Percentiles rank a stretch among this genome's conserved stretches.
phyloP scores from a whole-genome alignment of 2,329 filamentous ascomycete genomes.

The Balansia obtecta region DNA sequence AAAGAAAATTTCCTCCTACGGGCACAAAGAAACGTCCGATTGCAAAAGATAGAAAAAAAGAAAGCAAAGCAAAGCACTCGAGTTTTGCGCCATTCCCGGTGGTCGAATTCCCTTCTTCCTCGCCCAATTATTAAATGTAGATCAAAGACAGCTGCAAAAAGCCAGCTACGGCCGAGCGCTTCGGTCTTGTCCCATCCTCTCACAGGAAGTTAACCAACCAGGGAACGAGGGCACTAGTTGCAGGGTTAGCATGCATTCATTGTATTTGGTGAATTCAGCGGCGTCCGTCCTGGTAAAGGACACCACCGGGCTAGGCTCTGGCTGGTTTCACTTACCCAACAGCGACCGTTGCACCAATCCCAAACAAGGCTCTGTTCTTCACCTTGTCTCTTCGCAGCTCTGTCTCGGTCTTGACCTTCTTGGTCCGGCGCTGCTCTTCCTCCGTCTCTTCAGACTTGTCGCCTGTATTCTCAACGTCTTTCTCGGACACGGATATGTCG shows the following conservation, averaged over 20 bases:
- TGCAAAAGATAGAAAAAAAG: background rate
- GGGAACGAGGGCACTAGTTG: constrained; percentile 31
- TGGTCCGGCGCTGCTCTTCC: constrained; percentile 41
- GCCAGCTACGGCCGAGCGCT: background rate
- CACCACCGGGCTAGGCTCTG: background rate
- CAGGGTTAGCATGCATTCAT: constrained; percentile 7
- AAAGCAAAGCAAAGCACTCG: background rate
- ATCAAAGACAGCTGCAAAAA: constrained; percentile 1
- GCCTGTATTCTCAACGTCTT: constrained; percentile 31
- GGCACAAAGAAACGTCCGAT: background rate
- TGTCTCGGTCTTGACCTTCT: constrained; percentile 71
- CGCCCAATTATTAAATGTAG: background rate
- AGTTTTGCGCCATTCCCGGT: constrained; percentile 2
- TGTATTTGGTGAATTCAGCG: background rate
- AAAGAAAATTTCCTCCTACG: background rate
- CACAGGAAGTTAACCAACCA: constrained; percentile 40
- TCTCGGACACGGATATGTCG: constrained; percentile 56
- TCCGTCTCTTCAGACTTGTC: constrained; percentile 16
- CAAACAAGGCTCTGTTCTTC: constrained; percentile 72
- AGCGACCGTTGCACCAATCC: constrained; percentile 74
- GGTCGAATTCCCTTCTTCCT: background rate
- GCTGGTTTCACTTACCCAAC: constrained; percentile 73
- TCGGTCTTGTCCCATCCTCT: constrained; percentile 17
- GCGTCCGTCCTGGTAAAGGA: background rate
- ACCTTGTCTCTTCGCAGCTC: constrained; percentile 78